Conservation (phyloP, 495 filamentous ascomycete species). For the Choiromyces venosus region DNA sequence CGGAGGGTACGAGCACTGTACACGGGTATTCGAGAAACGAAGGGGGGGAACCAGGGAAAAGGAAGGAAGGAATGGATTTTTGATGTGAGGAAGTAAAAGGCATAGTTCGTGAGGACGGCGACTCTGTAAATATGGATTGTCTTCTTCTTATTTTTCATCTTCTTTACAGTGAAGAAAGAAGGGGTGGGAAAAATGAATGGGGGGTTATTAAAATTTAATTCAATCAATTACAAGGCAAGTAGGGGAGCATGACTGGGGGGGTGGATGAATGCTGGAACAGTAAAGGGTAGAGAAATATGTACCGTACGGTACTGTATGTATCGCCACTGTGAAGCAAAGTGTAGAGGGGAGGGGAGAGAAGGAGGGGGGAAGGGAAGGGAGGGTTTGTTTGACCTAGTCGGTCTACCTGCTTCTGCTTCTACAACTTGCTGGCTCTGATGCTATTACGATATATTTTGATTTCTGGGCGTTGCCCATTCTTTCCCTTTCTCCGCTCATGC, state of each 20-base stretch:
- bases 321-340: background rate
- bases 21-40: conserved; percentile 1
- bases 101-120: background rate
- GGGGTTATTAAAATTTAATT: background rate
- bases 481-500: background rate
- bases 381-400: background rate
- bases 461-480: background rate
- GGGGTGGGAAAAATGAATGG: background rate
- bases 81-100: background rate
- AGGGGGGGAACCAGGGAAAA: background rate
- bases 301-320: background rate
- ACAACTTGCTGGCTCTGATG: background rate
- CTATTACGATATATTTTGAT: background rate
- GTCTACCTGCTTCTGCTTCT: background rate
- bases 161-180: background rate
- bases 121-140: background rate
- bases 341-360: background rate
- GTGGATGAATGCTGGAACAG: background rate
- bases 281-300: background rate
- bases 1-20: background rate
- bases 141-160: background rate
- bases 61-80: background rate
- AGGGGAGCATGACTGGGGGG: background rate
- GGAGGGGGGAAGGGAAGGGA: background rate
- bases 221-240: background rate